A percentile compares a stretch with the other conserved stretches of the same genome.
These are phyloP conservation scores for Sanguinoderma infundibulare DNA, from an alignment of 1,284 basidiomycete genomes.

Conservation along the genomic window DNA sequence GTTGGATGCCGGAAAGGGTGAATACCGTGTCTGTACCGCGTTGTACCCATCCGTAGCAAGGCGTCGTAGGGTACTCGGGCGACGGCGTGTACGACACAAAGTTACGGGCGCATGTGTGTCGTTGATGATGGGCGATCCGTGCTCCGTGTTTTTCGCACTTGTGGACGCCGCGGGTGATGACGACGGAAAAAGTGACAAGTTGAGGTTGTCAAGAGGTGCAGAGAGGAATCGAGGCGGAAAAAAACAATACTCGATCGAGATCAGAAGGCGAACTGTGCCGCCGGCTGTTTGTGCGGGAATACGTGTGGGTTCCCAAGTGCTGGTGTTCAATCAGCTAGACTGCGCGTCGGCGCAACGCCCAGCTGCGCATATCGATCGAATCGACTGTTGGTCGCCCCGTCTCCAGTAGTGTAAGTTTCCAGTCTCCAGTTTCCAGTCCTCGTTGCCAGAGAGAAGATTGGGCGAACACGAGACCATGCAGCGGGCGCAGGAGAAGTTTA, in stretches of 20 bases:
- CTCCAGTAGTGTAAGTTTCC: neutral
- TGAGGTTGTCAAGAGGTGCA: no score
- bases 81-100: neutral
- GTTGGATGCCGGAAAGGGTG: neutral
- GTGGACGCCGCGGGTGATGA: neutral
- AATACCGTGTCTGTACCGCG: slow-evolving; percentile 2
- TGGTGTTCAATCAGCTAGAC: slow-evolving; percentile 5
- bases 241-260: slow-evolving; percentile 12
- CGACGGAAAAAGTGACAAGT: neutral
- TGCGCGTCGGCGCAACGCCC: neutral
- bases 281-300: neutral
- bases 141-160: neutral
- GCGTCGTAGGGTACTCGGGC: neutral
- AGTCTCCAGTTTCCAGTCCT: neutral
- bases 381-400: neutral
- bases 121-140: neutral
- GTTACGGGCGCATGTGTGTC: neutral
- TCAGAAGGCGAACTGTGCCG: neutral
- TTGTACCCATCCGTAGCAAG: slow-evolving; percentile 3
- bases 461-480: neutral
- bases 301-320: no score
- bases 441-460: neutral
- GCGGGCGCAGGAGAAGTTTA: neutral
- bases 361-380: neutral
- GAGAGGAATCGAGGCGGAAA: neutral